Evolutionary conservation across 2,329 filamentous ascomycete species (phyloP), one percentile per base, ranked within the genome.

Genomic region (Fusarium dimerum): DNA sequence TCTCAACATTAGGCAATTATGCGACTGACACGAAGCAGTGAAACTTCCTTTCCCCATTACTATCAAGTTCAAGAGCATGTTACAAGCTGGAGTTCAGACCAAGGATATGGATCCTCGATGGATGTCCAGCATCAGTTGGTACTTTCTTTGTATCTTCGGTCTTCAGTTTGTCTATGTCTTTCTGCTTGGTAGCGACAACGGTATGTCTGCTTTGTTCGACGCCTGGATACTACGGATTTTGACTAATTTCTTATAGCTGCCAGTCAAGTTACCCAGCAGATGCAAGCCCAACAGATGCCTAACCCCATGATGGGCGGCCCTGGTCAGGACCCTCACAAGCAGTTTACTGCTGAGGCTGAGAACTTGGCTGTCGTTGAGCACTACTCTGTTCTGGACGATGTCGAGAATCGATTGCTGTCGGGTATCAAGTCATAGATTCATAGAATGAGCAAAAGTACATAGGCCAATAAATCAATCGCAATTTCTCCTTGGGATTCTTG

Each of bases 81-180:
- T 99, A 48, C 94, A 99, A 76, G 93, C 93, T 40, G 94, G 94
- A 65, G 93, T 99, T 42, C 92, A 92, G 59, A 99, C 95, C 26
- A 88, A 87, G 67, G 94, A 99, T 71, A 87, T 99, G 77, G 95
- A 99, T 69, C 94, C 96, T 11, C 84, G 93, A 73, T 99, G 94
- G 94, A 96, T 99, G 75, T 97, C 92, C 1, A 96, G 92, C 73
- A 86, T 99, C 72, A 96, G 92, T 54, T 99, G 94, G 92, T 99
- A 99, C 78, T 97, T 99, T 70, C 77, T 99, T 61, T 97, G 95
- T 67, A 86, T 99, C 59, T 97, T 99, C 70, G 94, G 95, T 43
- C 79, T 99, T 52, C 93, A 97, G 72, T 91, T 93, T 49, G 92
- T 99, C 52, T 99, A 99, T 72, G 96, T 94, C 68, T 97, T 97